Base-by-base conservation (phyloP, 306 rosid species). In the Adenanthera pavonina region DNA sequence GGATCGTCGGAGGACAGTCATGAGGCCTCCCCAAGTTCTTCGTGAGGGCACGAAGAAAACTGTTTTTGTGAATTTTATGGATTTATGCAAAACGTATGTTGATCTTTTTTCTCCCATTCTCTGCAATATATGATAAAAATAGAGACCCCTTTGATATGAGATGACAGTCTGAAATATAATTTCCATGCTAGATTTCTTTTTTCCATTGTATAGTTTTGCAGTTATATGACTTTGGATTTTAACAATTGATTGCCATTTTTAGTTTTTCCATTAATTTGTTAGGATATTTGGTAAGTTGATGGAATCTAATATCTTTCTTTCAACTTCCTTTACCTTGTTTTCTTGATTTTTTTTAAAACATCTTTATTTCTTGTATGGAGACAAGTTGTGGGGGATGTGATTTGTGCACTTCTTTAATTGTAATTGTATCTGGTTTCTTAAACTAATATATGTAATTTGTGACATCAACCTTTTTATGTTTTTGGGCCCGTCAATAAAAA, bases 11-110 rank as follows among this genome's bases (percentile, higher is more conserved):
- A 88, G 98, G 80, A 92, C 97, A 51, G 98, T 95, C 69, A 92
- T 95, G 95, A 91, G 98, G 90, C 98, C 98, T 82, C 98, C 97
- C 33, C 97, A 95, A 89, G 98, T 95, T 83, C 97, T 95, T 81
- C 97, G 98, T 80, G 98, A 95, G 78, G 98, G 98, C 88, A 92
- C 98, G 47, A 94, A 94, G 92, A 94, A 94, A 88, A 94, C 98
- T 13, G 98, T 94, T 33, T 94, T 94, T 67, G 97, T 92, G 84
- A 95, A 95, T 77, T 95, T 95, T 86, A 95, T 95, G 97, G 98
- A 95, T 81, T 90, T 92, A 2, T 95, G 98, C 93, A 95, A 92
- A 87, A 83, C 92, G 94, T 90, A 89, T 75, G 92, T 75, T 81
- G 30, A 69, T 43, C 54, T 17, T 56, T 40, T 19, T 0, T n/a